Evolutionary conservation across 768 basidiomycete genomes (phyloP).

Genomic region (Coprinopsis cinerea): DNA sequence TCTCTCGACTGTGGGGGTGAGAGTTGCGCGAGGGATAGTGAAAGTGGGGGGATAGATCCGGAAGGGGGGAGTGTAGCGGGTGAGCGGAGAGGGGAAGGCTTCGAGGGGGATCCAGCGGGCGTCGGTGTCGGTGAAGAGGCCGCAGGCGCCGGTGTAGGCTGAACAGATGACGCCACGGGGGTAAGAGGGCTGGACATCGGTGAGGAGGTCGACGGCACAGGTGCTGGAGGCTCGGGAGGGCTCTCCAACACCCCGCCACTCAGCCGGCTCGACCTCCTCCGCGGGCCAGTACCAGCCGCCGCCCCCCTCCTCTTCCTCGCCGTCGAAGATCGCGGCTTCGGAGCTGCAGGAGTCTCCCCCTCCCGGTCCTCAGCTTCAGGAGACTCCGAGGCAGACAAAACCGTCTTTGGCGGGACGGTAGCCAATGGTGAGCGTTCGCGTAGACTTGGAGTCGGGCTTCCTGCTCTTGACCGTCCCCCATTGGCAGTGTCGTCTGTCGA

Average conservation of each 20-base stretch:
- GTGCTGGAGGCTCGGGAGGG: not conserved
- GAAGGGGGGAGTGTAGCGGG: not conserved
- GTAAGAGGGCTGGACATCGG: not conserved
- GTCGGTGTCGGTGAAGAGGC: not conserved
- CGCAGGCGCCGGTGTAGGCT: not conserved
- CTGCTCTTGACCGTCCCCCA: not conserved
- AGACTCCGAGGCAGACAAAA: not conserved
- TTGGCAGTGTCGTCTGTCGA: not conserved
- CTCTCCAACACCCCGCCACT: not conserved
- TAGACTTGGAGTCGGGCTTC: conserved; percentile 1
- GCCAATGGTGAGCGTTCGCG: not conserved
- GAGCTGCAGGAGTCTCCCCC: not conserved
- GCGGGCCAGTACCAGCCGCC: not conserved
- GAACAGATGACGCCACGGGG: not conserved
- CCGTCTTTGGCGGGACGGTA: not conserved
- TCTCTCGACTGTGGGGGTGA: not conserved
- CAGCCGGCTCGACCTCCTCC: conserved; percentile 7
- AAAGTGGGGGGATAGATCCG: not conserved
- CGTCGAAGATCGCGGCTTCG: not conserved
- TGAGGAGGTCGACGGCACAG: not conserved
- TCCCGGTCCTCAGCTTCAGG: not conserved
- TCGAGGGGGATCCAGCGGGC: not conserved
- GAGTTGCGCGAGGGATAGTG: conserved; percentile 2
- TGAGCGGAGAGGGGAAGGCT: not conserved
- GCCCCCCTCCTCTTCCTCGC: not conserved